Base-by-base conservation (phyloP, 2,329 filamentous ascomycete genomes). In the Rutstroemia sp. region DNA sequence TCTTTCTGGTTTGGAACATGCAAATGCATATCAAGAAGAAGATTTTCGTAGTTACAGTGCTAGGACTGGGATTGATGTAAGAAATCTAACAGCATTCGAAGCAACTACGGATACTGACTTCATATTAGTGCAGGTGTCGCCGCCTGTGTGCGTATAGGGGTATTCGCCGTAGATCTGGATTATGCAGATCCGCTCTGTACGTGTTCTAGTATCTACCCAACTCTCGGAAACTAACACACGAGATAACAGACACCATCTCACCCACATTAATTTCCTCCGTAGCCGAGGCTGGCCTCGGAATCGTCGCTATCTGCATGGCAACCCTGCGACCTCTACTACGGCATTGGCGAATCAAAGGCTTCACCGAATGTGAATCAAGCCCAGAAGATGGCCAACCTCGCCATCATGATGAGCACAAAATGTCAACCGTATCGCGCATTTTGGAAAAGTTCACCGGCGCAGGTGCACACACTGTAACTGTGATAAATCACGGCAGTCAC, bases 51-150 rank as follows among this genome's bases (percentile, higher is more conserved):
- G 37, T 53, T 30, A 14, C 34, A 6, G 49, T 53, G 10, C 23
- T 57, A 14, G 49, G 54, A 16, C n/a, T 57, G 10, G 54, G 54
- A 25, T n/a, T 57, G 23, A 34, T 57, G 54, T 57, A 21, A 41
- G 54, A 52, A 14, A 4, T 25, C 34, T 12, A 37, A 12, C n/a
- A 4, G n/a, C 18, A 19, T 39, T 37, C 25, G 10, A 21, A 7
- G n/a, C 9, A 21, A 21, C 14, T 44, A 9, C 14, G 19, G 1
- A 6, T 25, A 16, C 49, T 57, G 9, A 53, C 49, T 2, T 4
- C 14, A 16, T 7, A 12, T 9, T 44, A 57, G 54, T 23, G 54
- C 47, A 8, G 47, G 38, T 18, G 10, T 51, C 30, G 54, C 47
- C 19, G 37, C 27, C n/a, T 49, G 39, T 30, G 41, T 56, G 16